Base-by-base conservation (phyloP, 2,329 filamentous ascomycete genomes). In the Anthostomella pinea region DNA sequence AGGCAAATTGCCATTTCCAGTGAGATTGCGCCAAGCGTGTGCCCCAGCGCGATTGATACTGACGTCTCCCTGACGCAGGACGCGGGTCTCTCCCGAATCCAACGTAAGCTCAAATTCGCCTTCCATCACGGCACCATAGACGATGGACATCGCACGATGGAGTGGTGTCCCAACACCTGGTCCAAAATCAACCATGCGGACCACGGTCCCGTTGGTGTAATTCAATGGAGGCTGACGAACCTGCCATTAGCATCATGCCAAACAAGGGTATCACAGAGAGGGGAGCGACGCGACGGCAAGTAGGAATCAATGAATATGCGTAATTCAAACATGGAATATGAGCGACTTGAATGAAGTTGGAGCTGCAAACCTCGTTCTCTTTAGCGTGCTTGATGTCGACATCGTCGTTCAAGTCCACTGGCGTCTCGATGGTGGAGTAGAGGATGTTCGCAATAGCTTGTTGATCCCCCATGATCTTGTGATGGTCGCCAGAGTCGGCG, bases 401-500 rank as follows among this genome's bases (percentile, higher is more conserved):
- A 23, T 54, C 39, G 8, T 26, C 46, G 16, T 54, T 51, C 9
- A 53, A 29, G 3, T 58, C 46, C 3, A 54, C 46, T 4, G 53
- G 52, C 10, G 33, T 46, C 17, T 50, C 33, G 6, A 41, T 25
- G n/a, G 56, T 59, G 6, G 52, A 54, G 39, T 54, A 55, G 9
- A 58, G 9, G 20, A 56, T 58, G 30, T 56, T 58, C 19, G 49
- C 49, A 7, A 58, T 15, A 4, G 54, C 56, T n/a, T 45, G 38
- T 15, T 49, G 31, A 2, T 58, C 35, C 3, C 31, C 53, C 20
- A 59, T 45, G 14, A 48, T 30, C 4, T 38, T 36, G 20, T 59
- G 45, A 36, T 61, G 58, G n/a, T 53, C 52, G 4, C 56, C 57
- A 16, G 8, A 14, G 27, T 60, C 57, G 2, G 51, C 46, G n/a